Base-by-base conservation (phyloP, 2,329 filamentous ascomycete genomes). In the Monilinia aucupariae region DNA sequence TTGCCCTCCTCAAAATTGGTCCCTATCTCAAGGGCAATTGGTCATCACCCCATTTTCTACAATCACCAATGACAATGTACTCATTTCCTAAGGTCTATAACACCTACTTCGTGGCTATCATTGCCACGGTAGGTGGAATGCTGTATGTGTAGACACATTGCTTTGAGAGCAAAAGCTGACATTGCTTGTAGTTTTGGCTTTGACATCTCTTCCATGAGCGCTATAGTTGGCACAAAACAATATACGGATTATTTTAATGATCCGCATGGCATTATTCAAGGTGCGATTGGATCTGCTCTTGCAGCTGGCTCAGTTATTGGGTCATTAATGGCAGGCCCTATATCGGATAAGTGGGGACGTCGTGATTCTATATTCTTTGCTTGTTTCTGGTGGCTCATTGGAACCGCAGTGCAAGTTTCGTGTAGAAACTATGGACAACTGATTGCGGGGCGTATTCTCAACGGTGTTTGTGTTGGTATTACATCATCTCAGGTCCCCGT, bases 231-330 rank as follows among this genome's bases (percentile, higher is more conserved):
- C 48, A 78, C 78, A 25, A 66, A 77, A 8, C 76, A 79, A 64
- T 83, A 82, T 68, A 75, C 79, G 63, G 74, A 78, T 0, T 83
- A 78, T 74, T 83, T 83, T 72, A 67, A 79, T 71, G 53, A 65
- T 60, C 61, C 64, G 4, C 65, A 66, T 17, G 64, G 62, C n/a
- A 65, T 63, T 49, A 65, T 77, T 30, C 79, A 80, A 0, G 73
- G 73, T 9, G 76, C 75, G 12, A 73, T 74, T 2, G 84, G 81
- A 72, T 78, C 76, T 17, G 84, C 84, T 25, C 83, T 90, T 85
- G 83, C 87, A 30, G 87, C 81, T 59, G 87, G 87, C 41, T 89
- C 87, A 0, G 88, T 85, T 76, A 74, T 86, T 37, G 87, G 85
- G 64, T 82, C 86, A 49, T 75, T 87, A n/a, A 63, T 78, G 56